A percentile compares a stretch with the other conserved stretches of the same genome.
Conservation (phyloP, 2,329 filamentous ascomycete species). For the Exophiala phaeomuriformis region DNA sequence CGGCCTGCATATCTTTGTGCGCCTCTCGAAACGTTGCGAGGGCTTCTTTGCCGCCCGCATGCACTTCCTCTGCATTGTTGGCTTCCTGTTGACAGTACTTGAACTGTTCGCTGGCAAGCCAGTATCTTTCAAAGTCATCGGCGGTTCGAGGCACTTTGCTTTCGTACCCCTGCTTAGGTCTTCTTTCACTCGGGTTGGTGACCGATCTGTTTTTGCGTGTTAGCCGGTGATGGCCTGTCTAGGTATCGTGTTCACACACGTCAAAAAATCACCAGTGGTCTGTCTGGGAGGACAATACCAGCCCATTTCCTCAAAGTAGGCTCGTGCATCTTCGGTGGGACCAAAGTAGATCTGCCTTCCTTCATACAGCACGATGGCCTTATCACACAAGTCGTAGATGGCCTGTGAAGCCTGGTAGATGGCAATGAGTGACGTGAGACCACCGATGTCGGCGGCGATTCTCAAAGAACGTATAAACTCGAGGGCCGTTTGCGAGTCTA, state of each 20-base stretch:
- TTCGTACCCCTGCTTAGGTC: conserved; percentile 40
- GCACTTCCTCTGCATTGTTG: conserved; percentile 45
- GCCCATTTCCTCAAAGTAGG: conserved; percentile 59
- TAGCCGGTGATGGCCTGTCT: not conserved
- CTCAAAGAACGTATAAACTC: conserved; percentile 51
- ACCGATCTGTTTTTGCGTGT: conserved; percentile 37
- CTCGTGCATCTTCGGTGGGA: conserved; percentile 49
- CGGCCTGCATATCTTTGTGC: conserved; percentile 43
- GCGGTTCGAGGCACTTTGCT: conserved; percentile 40
- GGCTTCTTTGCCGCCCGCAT: conserved; percentile 52
- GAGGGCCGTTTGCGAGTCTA: conserved; percentile 51
- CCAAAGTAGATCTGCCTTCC: conserved; percentile 62
- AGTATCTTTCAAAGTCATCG: conserved; percentile 57
- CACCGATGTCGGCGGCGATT: conserved; percentile 43
- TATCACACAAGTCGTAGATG: conserved; percentile 58
- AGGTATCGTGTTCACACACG: conserved; percentile 41
- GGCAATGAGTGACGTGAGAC: conserved; percentile 48
- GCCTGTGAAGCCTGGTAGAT: conserved; percentile 50
- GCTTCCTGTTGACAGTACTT: conserved; percentile 49
- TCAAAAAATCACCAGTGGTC: conserved; percentile 60
- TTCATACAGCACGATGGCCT: conserved; percentile 60
- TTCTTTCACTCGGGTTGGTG: conserved; percentile 50
- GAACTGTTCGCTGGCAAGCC: conserved; percentile 50
- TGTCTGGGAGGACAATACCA: conserved; percentile 57
- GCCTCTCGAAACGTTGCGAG: conserved; percentile 43